Conservation (phyloP, 1,284 basidiomycete species). For the Meripilus lineatus region DNA sequence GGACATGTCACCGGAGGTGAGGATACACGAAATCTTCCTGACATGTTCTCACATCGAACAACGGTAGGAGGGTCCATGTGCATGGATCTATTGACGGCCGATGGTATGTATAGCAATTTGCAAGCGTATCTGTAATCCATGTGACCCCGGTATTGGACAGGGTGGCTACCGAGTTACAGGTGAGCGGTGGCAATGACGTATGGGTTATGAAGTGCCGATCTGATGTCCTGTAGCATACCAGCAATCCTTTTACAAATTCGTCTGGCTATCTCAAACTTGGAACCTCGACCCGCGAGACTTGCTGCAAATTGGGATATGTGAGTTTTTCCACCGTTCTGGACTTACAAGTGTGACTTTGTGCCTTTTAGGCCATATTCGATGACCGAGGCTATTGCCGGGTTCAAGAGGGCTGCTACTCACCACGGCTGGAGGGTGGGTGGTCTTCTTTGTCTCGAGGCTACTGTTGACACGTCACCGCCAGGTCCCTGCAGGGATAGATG, state of each 20-base stretch:
- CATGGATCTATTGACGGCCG: constrained; percentile 61
- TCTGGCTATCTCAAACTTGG: constrained; percentile 54
- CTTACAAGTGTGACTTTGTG: too few species aligned
- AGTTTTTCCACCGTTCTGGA: too few species aligned
- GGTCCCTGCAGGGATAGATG: too few species aligned
- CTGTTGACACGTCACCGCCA: too few species aligned
- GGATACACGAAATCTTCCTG: too few species aligned
- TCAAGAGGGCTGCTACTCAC: constrained; percentile 48
- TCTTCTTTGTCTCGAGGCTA: too few species aligned
- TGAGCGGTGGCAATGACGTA: too few species aligned
- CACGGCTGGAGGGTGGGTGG: constrained; percentile 58
- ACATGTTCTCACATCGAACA: too few species aligned
- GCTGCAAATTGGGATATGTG: constrained; percentile 35
- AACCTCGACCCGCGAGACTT: constrained; percentile 53
- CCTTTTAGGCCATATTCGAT: constrained; percentile 46
- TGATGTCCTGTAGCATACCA: constrained; percentile 48
- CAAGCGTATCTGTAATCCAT: too few species aligned
- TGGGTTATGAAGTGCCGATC: too few species aligned
- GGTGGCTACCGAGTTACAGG: constrained; percentile 66
- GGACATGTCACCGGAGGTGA: constrained; percentile 58
- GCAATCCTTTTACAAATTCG: constrained; percentile 60
- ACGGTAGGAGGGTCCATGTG: constrained; percentile 62
- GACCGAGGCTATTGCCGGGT: constrained; percentile 50
- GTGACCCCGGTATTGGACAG: too few species aligned
- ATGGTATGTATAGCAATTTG: constrained; percentile 48